Conservation (phyloP, 257 asterid genomes). For the Salvia miltiorrhiza region DNA sequence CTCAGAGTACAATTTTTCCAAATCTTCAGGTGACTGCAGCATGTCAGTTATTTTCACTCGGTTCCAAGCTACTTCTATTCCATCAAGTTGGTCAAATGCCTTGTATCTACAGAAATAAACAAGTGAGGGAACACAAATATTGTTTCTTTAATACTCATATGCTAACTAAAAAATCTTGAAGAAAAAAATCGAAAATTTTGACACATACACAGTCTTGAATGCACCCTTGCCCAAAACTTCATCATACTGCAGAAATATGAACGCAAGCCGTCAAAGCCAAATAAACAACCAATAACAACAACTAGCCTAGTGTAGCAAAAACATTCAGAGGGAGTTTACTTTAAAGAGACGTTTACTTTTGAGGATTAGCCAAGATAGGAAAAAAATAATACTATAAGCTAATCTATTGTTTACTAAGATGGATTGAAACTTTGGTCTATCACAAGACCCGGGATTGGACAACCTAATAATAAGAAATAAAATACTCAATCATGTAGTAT, state of each 20-base stretch:
- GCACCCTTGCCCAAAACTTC: conserved; percentile 87
- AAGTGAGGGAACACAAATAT: neutral
- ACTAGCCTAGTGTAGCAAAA: neutral
- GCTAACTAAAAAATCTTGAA: neutral
- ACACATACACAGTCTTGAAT: conserved; percentile 74
- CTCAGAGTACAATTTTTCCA: conserved; percentile 73
- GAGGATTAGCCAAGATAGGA: too few species aligned
- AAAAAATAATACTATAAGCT: neutral
- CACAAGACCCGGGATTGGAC: too few species aligned
- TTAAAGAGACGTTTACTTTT: too few species aligned
- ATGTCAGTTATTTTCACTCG: conserved; percentile 58
- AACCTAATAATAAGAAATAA: too few species aligned
- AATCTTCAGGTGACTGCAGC: conserved; percentile 57
- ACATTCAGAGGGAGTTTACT: too few species aligned
- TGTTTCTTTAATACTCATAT: neutral
- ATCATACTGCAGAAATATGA: conserved; percentile 45
- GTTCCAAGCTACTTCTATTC: conserved; percentile 92
- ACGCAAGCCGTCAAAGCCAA: conserved; percentile 1
- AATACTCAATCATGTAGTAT: too few species aligned
- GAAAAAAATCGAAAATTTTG: neutral
- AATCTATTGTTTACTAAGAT: too few species aligned
- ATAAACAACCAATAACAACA: neutral
- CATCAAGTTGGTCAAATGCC: conserved; percentile 74
- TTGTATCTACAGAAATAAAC: conserved; percentile 44
- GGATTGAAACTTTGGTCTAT: too few species aligned